A percentile compares a stretch with the other conserved stretches of the same genome.
These are phyloP conservation scores for Wallacemonas sp. DNA, from an alignment of 208 protist genomes.

Conservation along the genomic window DNA sequence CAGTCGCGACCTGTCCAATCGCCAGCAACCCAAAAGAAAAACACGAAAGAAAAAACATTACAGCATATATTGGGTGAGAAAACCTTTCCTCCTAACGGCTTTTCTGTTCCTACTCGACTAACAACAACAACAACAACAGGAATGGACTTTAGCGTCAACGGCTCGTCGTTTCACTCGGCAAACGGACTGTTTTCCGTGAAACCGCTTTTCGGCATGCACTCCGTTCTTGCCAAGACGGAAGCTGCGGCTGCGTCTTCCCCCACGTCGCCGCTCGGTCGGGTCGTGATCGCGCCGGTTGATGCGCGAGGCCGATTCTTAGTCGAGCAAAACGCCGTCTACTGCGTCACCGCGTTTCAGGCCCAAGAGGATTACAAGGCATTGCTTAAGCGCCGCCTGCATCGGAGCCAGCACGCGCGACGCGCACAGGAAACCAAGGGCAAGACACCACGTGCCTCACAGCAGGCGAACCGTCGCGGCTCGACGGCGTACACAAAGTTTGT, in stretches of 20 bases:
- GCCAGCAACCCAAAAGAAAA: too few relatives aligned
- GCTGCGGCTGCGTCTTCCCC: not conserved
- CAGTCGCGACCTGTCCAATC: too few relatives aligned
- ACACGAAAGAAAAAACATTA: too few relatives aligned
- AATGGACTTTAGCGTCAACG: conserved; percentile 56
- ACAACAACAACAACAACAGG: too few relatives aligned
- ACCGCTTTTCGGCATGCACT: conserved; percentile 29
- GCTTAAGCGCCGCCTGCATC: not conserved
- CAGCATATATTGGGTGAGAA: too few relatives aligned
- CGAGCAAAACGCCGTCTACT: conserved; percentile 33
- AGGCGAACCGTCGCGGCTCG: not conserved
- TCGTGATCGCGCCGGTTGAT: conserved; percentile 54
- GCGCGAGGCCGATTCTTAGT: conserved; percentile 49
- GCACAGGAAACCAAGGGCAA: not conserved
- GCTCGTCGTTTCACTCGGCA: conserved; percentile 16
- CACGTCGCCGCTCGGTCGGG: not conserved
- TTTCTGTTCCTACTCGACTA: too few relatives aligned
- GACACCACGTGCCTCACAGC: not conserved
- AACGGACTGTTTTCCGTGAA: conserved; percentile 47
- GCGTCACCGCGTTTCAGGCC: conserved; percentile 28
- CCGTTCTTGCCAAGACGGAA: conserved; percentile 31
- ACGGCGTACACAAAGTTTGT: conserved; percentile 39
- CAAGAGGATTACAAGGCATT: conserved; percentile 18
- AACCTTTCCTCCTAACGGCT: too few relatives aligned
- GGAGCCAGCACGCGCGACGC: conserved; percentile 1